Evolutionary conservation across 257 asterid genomes (phyloP).

Genomic region (Parsonsia alboflavescens): DNA sequence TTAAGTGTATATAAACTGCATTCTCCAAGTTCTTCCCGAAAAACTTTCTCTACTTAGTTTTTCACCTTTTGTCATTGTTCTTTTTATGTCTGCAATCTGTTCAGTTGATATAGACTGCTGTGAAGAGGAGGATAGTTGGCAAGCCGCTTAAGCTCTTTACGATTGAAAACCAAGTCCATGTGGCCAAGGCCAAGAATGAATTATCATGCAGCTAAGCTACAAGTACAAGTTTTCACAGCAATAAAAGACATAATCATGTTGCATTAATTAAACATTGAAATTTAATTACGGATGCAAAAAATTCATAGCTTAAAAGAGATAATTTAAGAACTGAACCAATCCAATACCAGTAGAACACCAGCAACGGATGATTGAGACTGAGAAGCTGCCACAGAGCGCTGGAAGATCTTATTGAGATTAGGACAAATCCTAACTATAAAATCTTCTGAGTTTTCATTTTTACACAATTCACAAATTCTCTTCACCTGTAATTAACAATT

Average conservation of each 20-base stretch:
- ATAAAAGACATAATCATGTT: not conserved
- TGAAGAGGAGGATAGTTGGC: too few species aligned
- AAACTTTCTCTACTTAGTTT: too few species aligned
- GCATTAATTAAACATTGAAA: not conserved
- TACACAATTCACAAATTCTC: conserved; percentile 63
- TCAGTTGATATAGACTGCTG: too few species aligned
- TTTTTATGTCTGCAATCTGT: too few species aligned
- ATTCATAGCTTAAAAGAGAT: not conserved
- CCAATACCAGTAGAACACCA: conserved; percentile 67
- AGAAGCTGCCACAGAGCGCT: conserved; percentile 68
- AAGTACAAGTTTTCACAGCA: not conserved
- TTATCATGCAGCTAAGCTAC: not conserved
- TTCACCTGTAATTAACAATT: conserved; percentile 45
- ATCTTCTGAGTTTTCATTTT: conserved; percentile 69
- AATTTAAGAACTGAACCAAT: not conserved
- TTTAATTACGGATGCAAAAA: not conserved
- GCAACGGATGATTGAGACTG: conserved; percentile 66
- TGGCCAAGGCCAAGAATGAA: not conserved
- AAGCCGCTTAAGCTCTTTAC: too few species aligned
- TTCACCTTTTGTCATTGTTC: too few species aligned
- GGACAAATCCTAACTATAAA: conserved; percentile 79
- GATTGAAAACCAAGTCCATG: too few species aligned
- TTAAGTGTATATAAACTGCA: too few species aligned
- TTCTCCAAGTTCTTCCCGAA: too few species aligned
- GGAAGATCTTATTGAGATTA: conserved; percentile 73